These are phyloP conservation scores for Ogataea nitratoaversa DNA, from an alignment of 805 yeast species.

Conservation along the genomic window DNA sequence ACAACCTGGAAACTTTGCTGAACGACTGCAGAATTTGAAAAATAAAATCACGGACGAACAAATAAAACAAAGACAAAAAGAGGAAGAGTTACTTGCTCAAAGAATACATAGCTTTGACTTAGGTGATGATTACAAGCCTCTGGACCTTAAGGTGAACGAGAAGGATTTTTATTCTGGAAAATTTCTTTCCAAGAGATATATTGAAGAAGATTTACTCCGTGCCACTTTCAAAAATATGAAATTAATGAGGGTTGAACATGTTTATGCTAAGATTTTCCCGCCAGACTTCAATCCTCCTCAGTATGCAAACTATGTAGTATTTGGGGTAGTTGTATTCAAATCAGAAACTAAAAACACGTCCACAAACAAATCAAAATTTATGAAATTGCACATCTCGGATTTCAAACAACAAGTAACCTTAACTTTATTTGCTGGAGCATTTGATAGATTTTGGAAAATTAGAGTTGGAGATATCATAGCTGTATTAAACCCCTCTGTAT, in stretches of 20 bases:
- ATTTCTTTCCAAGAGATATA: constrained; percentile 42
- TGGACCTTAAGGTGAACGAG: constrained; percentile 32
- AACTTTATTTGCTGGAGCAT: constrained; percentile 63
- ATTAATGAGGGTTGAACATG: constrained; percentile 51
- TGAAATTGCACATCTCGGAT: constrained; percentile 63
- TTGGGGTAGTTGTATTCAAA: constrained; percentile 66
- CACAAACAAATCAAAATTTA: constrained; percentile 42
- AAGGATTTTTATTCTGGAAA: constrained; percentile 44
- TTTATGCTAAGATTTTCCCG: constrained; percentile 61
- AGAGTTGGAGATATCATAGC: constrained; percentile 72
- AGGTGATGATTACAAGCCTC: constrained; percentile 24
- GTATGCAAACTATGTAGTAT: constrained; percentile 71
- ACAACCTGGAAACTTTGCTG: constrained; percentile 9
- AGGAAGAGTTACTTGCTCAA: constrained; percentile 27
- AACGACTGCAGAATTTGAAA: constrained; percentile 9
- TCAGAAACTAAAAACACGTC: constrained; percentile 46
- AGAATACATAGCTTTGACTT: constrained; percentile 39
- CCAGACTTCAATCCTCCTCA: constrained; percentile 68
- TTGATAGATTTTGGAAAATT: constrained; percentile 68
- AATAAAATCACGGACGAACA: constrained; percentile 16
- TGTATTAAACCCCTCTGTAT: constrained; percentile 68
- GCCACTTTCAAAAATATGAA: constrained; percentile 44
- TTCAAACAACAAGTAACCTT: constrained; percentile 57
- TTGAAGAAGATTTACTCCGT: constrained; percentile 34
- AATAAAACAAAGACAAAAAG: constrained; percentile 15